phyloP scores from a whole-genome alignment of 306 rosid species.

The Phaseolus lunatus region DNA sequence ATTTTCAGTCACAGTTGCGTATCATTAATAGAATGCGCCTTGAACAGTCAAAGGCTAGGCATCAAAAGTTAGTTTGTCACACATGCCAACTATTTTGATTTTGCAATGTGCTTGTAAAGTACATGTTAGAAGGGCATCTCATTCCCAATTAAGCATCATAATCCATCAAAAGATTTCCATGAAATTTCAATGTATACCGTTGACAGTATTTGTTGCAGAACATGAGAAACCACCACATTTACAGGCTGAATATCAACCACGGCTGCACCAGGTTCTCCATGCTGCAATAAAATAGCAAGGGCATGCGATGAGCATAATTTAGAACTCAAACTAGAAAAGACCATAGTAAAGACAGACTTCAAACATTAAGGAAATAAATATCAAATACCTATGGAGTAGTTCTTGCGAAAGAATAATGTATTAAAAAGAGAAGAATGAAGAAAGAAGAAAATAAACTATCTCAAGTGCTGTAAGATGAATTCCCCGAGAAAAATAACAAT shows the following conservation, averaged over 20 bases:
- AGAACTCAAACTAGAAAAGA: constrained; percentile 38
- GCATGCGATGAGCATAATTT: constrained; percentile 44
- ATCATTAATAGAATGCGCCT: background rate
- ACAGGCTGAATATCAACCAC: constrained; percentile 87
- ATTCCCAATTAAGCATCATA: constrained; percentile 26
- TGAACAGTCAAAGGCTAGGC: background rate
- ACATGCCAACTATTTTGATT: background rate
- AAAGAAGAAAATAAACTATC: background rate
- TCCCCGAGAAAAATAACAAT: constrained; percentile 26
- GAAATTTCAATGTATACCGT: constrained; percentile 61
- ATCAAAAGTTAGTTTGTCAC: constrained; percentile 17
- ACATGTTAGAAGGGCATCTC: background rate
- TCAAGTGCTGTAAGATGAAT: background rate
- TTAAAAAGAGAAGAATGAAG: background rate
- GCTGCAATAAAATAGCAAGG: constrained; percentile 62
- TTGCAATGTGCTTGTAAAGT: background rate
- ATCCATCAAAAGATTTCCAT: constrained; percentile 8
- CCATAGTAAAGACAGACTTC: constrained; percentile 26
- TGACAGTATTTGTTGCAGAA: constrained; percentile 83
- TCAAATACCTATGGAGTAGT: constrained; percentile 22
- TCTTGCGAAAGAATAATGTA: constrained; percentile 1
- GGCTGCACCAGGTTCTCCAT: constrained; percentile 95
- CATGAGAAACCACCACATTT: constrained; percentile 84
- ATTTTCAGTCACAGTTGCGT: background rate
- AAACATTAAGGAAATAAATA: constrained; percentile 24